Base-by-base conservation (phyloP, 441 rosid species). In the Populus hybrid region DNA sequence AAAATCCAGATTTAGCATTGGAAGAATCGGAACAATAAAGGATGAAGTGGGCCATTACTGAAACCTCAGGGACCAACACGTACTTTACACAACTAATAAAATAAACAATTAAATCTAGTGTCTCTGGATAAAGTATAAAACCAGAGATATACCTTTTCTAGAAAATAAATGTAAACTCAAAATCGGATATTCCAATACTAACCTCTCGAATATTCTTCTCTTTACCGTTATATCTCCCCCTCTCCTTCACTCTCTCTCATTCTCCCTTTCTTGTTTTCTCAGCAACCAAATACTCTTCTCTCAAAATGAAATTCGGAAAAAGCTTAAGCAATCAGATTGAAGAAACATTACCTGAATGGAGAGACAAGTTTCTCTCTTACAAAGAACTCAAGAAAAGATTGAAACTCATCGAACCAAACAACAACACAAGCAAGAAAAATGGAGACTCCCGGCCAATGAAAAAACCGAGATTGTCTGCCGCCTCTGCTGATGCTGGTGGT, bases 311-410 rank as follows among this genome's bases (percentile, higher is more conserved):
- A 84, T 95, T 95, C 76, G 95, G 99, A 8, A 95, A 95, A 86
- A 92, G 95, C 88, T 85, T 93, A 0, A 87, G 93, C 90, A 92
- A 86, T 80, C 97, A 90, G 90, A 91, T 93, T 82, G 95, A 91
- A 72, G 91, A 91, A 78, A 90, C 95, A 12, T 78, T 88, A 67
- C 97, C 95, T 7, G 94, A 90, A 81, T 93, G 97, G 97, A 84
- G 91, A 38, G 95, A 93, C 87, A 93, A 93, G 79, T 93, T 93
- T 50, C 88, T 91, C 38, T 90, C 97, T 24, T 93, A 93, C 87
- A 93, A 93, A 85, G 95, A 90, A 7, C 90, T 93, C 69, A 93
- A 93, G 87, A 88, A 95, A 92, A 79, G 79, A 74, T 80, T 95
- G 77, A 95, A 95, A 87, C 89, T 90, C 31, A 72, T 92, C 68